phyloP scores from a whole-genome alignment of 1,139 yeast species.

The Debaryomyces subglobosus region DNA sequence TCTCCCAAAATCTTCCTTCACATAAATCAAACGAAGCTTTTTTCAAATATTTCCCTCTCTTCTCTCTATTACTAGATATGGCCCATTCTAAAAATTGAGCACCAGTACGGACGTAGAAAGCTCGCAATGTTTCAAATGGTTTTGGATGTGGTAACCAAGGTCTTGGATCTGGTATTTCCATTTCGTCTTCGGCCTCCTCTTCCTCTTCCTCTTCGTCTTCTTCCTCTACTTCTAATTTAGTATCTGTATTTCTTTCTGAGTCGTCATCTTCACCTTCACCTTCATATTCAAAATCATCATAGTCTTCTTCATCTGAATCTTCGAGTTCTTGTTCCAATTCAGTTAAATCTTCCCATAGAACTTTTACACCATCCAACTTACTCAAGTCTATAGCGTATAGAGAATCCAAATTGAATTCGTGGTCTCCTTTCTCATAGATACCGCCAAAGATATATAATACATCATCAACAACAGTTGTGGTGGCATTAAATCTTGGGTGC shows the following conservation, averaged over 20 bases:
- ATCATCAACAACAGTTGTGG: constrained; percentile 86
- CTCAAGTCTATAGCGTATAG: constrained; percentile 86
- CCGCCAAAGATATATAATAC: constrained; percentile 89
- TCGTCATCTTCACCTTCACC: constrained; percentile 64
- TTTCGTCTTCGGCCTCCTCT: constrained; percentile 60
- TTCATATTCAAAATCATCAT: constrained; percentile 38
- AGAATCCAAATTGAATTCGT: constrained; percentile 81
- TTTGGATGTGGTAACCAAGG: constrained; percentile 98
- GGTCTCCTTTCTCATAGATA: constrained; percentile 84
- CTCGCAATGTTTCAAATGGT: constrained; percentile 84
- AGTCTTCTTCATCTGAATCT: constrained; percentile 42
- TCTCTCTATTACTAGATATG: constrained; percentile 77
- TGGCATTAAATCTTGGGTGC: constrained; percentile 86
- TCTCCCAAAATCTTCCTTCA: constrained; percentile 98
- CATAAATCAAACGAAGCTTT: constrained; percentile 87
- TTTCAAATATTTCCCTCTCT: constrained; percentile 90
- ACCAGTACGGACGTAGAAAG: constrained; percentile 85
- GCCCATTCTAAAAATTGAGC: constrained; percentile 92
- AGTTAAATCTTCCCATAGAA: constrained; percentile 83
- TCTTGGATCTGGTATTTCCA: constrained; percentile 83
- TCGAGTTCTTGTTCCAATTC: constrained; percentile 33
- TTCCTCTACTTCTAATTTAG: constrained; percentile 56
- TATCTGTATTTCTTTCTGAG: constrained; percentile 68
- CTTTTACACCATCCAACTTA: constrained; percentile 83
- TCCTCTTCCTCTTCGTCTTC: constrained; percentile 66